Conservation (phyloP, 768 basidiomycete species). For the Lactarius pseudohatsudake region DNA sequence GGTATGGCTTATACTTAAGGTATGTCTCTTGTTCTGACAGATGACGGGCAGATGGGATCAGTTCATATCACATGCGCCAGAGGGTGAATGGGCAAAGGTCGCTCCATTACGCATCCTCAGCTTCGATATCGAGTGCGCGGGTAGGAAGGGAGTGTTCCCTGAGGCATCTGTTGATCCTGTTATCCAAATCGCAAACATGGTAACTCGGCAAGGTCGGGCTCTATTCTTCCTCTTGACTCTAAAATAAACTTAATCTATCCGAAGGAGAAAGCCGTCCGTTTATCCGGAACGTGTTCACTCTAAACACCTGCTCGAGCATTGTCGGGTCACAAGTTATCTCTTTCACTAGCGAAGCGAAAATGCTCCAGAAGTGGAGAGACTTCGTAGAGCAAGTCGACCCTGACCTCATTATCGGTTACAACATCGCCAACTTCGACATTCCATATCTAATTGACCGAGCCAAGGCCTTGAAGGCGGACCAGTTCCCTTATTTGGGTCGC, state of each 20-base stretch:
- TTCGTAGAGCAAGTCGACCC: slow-evolving; percentile 91
- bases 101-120: slow-evolving; percentile 93
- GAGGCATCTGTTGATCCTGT: slow-evolving; percentile 90
- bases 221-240: background rate
- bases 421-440: slow-evolving; percentile 91
- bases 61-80: slow-evolving; percentile 88
- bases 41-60: slow-evolving; percentile 61
- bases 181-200: slow-evolving; percentile 99
- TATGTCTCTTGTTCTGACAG: background rate
- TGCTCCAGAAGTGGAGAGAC: slow-evolving; percentile 85
- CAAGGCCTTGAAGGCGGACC: slow-evolving; percentile 65
- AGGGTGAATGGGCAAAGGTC: slow-evolving; percentile 88
- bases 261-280: slow-evolving; percentile 90
- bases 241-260: background rate
- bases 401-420: slow-evolving; percentile 96
- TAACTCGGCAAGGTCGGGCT: slow-evolving; percentile 83
- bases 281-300: slow-evolving; percentile 93
- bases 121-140: slow-evolving; percentile 99
- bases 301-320: slow-evolving; percentile 92
- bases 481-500: slow-evolving; percentile 73
- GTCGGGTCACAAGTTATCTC: slow-evolving; percentile 96
- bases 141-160: slow-evolving; percentile 95
- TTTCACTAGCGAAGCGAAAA: slow-evolving; percentile 67
- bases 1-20: slow-evolving; percentile 43
- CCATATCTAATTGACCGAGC: slow-evolving; percentile 95